Base-by-base conservation (phyloP, 1,284 basidiomycete species). In the Cronartium quercuum region DNA sequence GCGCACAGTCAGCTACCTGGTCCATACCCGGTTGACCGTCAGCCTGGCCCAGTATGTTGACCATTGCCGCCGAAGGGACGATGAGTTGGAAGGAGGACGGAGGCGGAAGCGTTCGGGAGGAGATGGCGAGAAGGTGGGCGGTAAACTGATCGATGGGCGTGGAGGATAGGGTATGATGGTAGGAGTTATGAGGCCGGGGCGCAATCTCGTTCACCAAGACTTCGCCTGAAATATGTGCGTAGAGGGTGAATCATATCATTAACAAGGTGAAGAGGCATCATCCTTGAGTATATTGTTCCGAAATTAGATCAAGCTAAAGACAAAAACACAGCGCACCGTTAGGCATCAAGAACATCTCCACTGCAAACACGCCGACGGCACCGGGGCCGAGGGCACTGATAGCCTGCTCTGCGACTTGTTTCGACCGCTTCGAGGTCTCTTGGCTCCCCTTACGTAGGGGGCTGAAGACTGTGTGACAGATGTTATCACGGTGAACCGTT, bases 121-220 rank as follows among this genome's bases (percentile, higher is more conserved):
- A 88, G 81, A 98, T 94, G n/a, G 94, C 92, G 41, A 94, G 92
- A 51, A 98, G 88, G 82, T 98, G 96, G 80, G 98, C 97, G 82
- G 95, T 94, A 84, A 94, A 99, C 83, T 98, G 96, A 13, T 93
- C 97, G 2, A 93, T 91, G 78, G 92, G 86, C 82, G 92, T 96
- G 0, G 95, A 94, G 83, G 98, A 95, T 81, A 98, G 98, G n/a
- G 95, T 98, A 83, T 98, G 97, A 82, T 99, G 96, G 0, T 95
- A 95, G 9, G 94, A 97, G 83, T 98, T 99, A 83, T 99, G 96
- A 0, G 96, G 95, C 29, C 96, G 87, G n/a, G 96, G 96, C 0
- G 96, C 96, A 77, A 99, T 97, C 84, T 99, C 96, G 83, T 99
- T 98, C 78, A 98, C 86, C 76, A 90, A 88, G 2, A 98, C 85